Base-by-base conservation (phyloP, 106 monocot species). In the Narthecium ossifragum region DNA sequence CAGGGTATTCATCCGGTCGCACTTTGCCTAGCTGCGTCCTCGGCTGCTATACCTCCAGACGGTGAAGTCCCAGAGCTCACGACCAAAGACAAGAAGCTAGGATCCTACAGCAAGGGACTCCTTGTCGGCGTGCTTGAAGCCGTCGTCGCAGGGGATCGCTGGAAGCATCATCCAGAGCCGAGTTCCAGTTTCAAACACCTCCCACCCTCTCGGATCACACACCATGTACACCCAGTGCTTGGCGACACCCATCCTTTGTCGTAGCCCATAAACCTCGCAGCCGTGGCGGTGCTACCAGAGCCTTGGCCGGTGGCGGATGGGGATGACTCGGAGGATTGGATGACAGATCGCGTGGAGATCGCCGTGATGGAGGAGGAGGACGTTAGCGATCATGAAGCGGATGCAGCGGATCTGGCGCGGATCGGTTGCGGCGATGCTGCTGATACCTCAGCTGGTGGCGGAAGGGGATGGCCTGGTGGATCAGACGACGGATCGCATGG, bases 201-300 rank as follows among this genome's bases (percentile, higher is more conserved):
- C 84, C 92, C 92, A 92, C 33, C 83, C 80, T 14, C 64, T 72
- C 17, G 80, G 69, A 41, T 80, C 80, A 65, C 92, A 92, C 0
- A 86, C 88, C 78, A 92, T 87, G 61, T 87, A 92, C 20, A 92
- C 78, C 92, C 92, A 87, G 20, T 83, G 80, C 60, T 92, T 87
- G 2, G 61, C 18, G 26, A 92, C 67, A 23, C 59, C 64, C 24
- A 64, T 51, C 31, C 46, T 46, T 33, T 70, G 41, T 26, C 76
- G 57, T 54, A 76, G 59, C 33, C 46, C 64, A 26, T 76, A 76
- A 5, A 76, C n/a, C n/a, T n/a, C n/a, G n/a, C n/a, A n/a, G n/a
- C n/a, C n/a, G n/a, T n/a, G n/a, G n/a, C n/a, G n/a, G n/a, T n/a
- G n/a, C n/a, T n/a, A n/a, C n/a, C n/a, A n/a, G n/a, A n/a, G n/a